Conservation (phyloP, 2,329 filamentous ascomycete genomes). For the Neurospora sp. region DNA sequence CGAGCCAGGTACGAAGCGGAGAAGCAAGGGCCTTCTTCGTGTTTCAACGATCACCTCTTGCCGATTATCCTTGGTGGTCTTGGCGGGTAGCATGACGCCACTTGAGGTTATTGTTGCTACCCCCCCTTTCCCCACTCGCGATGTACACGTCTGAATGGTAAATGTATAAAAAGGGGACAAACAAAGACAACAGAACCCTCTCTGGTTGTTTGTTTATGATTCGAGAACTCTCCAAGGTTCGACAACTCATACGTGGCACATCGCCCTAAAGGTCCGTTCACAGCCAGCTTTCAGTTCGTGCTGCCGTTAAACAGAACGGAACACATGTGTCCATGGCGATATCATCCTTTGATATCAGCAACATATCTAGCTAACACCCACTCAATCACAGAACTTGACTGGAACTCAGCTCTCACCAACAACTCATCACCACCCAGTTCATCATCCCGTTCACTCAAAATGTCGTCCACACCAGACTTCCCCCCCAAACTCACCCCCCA, state of each 20-base stretch:
- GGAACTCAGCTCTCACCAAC: background rate
- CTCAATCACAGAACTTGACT: background rate
- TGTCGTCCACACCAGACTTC: background rate
- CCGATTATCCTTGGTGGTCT: background rate
- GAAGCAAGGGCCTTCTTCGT: background rate
- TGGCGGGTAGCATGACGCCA: background rate
- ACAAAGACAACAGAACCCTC: background rate
- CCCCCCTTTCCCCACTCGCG: background rate
- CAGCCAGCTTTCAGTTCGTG: background rate
- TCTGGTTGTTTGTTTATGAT: background rate
- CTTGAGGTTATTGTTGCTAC: background rate
- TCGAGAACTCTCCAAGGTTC: background rate
- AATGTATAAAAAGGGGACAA: background rate
- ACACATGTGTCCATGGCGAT: background rate
- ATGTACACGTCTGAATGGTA: background rate
- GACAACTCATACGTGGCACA: background rate
- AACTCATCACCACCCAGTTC: background rate
- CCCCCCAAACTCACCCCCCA: constrained; percentile 47
- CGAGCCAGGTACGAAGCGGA: background rate
- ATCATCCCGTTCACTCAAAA: background rate
- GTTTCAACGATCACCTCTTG: background rate
- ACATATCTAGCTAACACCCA: background rate
- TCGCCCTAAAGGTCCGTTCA: background rate
- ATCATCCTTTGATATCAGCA: background rate
- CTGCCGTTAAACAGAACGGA: background rate